These are phyloP conservation scores for Blastobotrys persicus DNA, from an alignment of 1,139 yeast genomes.

Conservation along the genomic window DNA sequence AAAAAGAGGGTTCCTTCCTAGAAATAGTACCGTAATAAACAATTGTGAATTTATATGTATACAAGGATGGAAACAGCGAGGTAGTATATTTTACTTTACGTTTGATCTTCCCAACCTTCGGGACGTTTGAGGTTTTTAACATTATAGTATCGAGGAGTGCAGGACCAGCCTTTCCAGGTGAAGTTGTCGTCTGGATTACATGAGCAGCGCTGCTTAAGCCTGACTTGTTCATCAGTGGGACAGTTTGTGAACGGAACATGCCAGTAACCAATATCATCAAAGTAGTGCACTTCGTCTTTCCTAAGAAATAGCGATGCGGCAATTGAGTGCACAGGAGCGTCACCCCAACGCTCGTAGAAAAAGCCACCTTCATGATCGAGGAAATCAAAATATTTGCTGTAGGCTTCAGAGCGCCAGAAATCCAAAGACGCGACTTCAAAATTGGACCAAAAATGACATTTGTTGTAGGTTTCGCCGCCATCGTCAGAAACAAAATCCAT, in stretches of 20 bases:
- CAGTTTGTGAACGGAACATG: conserved; percentile 83
- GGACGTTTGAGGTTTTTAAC: conserved; percentile 65
- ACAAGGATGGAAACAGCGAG: not conserved
- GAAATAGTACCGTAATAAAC: no score
- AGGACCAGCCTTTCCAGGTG: conserved; percentile 84
- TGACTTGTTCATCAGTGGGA: conserved; percentile 46
- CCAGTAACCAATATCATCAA: conserved; percentile 77
- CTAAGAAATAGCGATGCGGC: conserved; percentile 70
- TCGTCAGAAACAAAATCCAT: conserved; percentile 69
- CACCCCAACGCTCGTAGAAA: conserved; percentile 96
- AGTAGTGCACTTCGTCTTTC: conserved; percentile 67
- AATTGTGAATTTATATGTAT: not conserved
- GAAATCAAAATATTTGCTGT: conserved; percentile 63
- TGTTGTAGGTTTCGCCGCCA: conserved; percentile 64
- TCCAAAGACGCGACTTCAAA: conserved; percentile 80
- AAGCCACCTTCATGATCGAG: conserved; percentile 81
- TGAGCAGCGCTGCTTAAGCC: conserved; percentile 48
- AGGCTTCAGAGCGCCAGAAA: conserved; percentile 70
- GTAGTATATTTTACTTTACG: no score
- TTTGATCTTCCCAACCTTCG: conserved; percentile 58
- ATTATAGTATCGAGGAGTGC: conserved; percentile 71
- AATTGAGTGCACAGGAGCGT: conserved; percentile 87
- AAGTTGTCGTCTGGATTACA: conserved; percentile 64
- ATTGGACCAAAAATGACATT: conserved; percentile 92
- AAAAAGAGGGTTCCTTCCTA: not conserved